A percentile compares a stretch with the other conserved stretches of the same genome.
Evolutionary conservation across 2,329 filamentous ascomycete genomes (phyloP).

Genomic region (Aschersonia sp.): DNA sequence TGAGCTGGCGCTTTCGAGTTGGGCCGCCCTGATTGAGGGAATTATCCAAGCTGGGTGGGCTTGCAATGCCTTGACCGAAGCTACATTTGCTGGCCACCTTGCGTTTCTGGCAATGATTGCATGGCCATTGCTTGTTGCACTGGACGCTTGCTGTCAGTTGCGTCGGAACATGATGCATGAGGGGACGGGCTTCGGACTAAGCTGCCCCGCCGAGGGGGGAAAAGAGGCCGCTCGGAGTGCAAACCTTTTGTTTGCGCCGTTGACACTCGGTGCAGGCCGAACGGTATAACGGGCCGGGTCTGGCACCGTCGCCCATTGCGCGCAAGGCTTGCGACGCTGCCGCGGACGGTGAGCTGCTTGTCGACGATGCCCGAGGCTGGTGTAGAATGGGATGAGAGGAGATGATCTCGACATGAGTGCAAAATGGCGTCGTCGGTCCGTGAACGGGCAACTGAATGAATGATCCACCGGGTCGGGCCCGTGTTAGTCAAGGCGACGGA

Average conservation of each 20-base stretch:
- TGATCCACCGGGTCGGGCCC: neutral
- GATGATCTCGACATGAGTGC: neutral
- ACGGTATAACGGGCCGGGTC: conserved; percentile 8
- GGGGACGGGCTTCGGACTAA: neutral
- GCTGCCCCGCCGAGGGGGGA: neutral
- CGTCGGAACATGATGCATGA: neutral
- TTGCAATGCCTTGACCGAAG: conserved; percentile 11
- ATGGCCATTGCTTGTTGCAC: conserved; percentile 26
- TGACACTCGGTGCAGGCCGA: conserved; percentile 28
- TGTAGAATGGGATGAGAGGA: neutral
- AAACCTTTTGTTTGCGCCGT: conserved; percentile 24
- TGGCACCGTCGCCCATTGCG: conserved; percentile 6
- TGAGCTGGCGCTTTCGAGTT: conserved; percentile 11
- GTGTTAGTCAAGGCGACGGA: neutral
- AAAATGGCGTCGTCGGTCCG: neutral
- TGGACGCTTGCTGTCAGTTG: conserved; percentile 3
- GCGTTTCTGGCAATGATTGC: conserved; percentile 23
- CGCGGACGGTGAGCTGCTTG: conserved; percentile 5
- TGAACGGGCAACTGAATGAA: neutral
- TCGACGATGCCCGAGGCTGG: conserved; percentile 1
- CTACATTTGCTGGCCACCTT: conserved; percentile 21
- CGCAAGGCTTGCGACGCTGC: neutral
- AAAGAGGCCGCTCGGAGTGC: neutral
- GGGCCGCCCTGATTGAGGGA: conserved; percentile 5
- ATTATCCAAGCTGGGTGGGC: conserved; percentile 10